Evolutionary conservation across 495 filamentous ascomycete species (phyloP), one percentile per base, ranked within the genome.

Genomic region (Neurospora sp.): DNA sequence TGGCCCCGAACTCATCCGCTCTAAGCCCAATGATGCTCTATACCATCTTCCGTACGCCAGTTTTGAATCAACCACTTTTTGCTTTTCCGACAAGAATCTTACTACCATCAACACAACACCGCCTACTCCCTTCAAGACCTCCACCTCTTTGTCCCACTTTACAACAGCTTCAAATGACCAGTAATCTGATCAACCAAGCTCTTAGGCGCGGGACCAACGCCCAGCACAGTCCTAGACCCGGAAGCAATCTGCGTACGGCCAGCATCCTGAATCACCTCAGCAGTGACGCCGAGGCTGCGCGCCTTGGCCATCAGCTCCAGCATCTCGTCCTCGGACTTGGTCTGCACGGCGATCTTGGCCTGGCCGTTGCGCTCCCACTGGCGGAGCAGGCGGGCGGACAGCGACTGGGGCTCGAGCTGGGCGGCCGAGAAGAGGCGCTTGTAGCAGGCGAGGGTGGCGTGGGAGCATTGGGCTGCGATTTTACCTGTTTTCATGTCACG

Each of bases 391-490:
- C 88, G 84, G 16, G 87, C 86, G 38, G 83, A 79, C 66, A 90
- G 82, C 11, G 87, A 85, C 9, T 85, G 82, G 4, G 85, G 84
- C 23, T 81, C 78, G 31, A 78, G 79, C 41, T 78, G 72, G 9
- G 90, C 81, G 69, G 87, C 83, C n/a, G 85, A 82, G 73, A 88
- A 83, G 73, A 93, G 88, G 44, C 89, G 85, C 84, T 97, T 97
- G 90, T 98, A 99, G 88, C 94, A 97, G 40, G 95, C 95, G 49
- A 99, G 90, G 2, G 96, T 97, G 10, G 96, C 96, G 82, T 99
- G 96, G n/a, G 91, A 91, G 82, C 90, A 93, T 86, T 99, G 96
- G 8, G 96, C 96, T 72, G 93, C 96, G 78, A 98, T 98, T 88
- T 99, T 99, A 75, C 96, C 96, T 97, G 75, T 71, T 70, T 35